Evolutionary conservation across 1,284 basidiomycete genomes (phyloP), one percentile per base, ranked within the genome.

Genomic region (Pseudozyma sp.): DNA sequence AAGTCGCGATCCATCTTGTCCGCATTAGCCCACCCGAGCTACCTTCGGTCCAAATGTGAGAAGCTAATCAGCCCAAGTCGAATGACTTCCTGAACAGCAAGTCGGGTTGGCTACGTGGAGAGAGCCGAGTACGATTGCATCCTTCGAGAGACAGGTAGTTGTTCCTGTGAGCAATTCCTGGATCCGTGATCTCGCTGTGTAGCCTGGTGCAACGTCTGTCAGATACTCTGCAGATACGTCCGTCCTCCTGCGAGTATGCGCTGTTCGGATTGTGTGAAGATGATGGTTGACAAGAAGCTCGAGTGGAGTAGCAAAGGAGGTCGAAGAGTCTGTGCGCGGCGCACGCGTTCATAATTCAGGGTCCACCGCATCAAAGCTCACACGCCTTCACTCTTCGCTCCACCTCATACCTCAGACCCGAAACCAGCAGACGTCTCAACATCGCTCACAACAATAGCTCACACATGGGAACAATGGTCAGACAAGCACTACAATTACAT

Each of bases 1-100:
- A 81, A 71, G 45, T 83, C 82, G n/a, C 63, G 61, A 53, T 82
- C 78, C 79, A 79, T 82, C 9, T 21, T 43, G 40, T 11, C n/a
- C 18, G 6, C 11, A 45, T 10, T 45, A 2, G 10, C 18, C 16
- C 19, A 8, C 4, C 39, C 8, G 16, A 12, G 39, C 4, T 40
- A 40, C 4, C 8, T 12, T 40, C 8, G 39, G 39, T 8, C 3
- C 25, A 31, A 6, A 31, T 31, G 25, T 31, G 6, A 6, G 3
- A 31, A 6, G 6, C 25, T 3, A 31, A 6, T 31, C 25, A 31
- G 25, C 25, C 25, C 6, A 6, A 31, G 25, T 31, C 25, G 25
- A 31, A 31, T 31, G 25, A 31, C 25, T 6, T 31, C 25, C 9
- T 40, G 2, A 8, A 44, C 43, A 44, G 43, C 6, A 6, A 31